These are phyloP conservation scores for Coniochaeta prunicola DNA, from an alignment of 2,329 filamentous ascomycete species.

Conservation along the genomic window DNA sequence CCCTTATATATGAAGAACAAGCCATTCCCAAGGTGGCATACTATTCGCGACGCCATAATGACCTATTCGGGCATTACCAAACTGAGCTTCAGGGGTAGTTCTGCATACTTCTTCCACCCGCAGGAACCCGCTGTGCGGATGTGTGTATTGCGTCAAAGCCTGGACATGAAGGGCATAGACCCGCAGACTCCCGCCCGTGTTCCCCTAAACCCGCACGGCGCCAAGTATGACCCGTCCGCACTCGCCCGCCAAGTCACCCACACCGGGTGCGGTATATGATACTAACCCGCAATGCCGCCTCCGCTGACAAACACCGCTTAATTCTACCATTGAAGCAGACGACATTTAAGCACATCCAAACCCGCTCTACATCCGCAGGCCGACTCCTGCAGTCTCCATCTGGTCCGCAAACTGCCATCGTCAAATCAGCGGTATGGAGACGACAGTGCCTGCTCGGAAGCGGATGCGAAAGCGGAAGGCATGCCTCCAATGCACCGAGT, in stretches of 20 bases:
- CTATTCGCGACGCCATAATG: too few species aligned
- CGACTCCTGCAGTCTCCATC: background rate
- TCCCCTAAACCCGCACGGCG: background rate
- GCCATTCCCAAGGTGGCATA: too few species aligned
- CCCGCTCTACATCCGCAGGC: background rate
- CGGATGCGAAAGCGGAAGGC: constrained; percentile 12
- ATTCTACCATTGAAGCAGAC: background rate
- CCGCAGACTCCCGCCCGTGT: too few species aligned
- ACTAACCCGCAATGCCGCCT: background rate
- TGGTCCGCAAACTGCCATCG: background rate
- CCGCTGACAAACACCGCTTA: background rate
- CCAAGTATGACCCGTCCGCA: background rate
- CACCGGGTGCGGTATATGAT: too few species aligned
- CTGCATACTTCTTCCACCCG: too few species aligned
- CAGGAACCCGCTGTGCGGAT: too few species aligned
- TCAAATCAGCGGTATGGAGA: background rate
- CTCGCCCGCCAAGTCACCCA: too few species aligned
- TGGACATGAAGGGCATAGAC: too few species aligned
- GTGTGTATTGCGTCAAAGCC: too few species aligned
- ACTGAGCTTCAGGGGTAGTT: too few species aligned
- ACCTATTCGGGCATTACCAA: too few species aligned
- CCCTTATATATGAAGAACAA: too few species aligned
- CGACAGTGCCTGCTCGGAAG: background rate
- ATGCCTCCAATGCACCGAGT: constrained; percentile 25
- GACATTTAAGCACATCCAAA: background rate